phyloP scores from a whole-genome alignment of 371 early-diverging fungal genomes.

The Lichtheimia ramosa region DNA sequence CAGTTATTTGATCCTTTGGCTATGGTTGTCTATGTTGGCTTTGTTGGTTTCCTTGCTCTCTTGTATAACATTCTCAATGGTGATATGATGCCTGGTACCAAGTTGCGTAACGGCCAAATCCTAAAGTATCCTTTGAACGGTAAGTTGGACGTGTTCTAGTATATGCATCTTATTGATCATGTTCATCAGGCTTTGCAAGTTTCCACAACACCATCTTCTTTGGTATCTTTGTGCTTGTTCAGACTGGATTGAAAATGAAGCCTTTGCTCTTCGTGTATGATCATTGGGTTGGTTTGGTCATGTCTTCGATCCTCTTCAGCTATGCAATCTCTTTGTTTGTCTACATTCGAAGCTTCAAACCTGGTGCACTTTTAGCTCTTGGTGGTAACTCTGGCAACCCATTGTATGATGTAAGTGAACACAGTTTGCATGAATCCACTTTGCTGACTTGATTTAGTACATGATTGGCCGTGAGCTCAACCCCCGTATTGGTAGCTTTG shows the following conservation, averaged over 20 bases:
- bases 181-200: conserved; percentile 30
- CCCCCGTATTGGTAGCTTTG: conserved; percentile 83
- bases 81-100: conserved; percentile 62
- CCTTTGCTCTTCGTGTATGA: conserved; percentile 76
- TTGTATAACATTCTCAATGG: conserved; percentile 73
- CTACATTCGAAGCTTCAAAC: conserved; percentile 78
- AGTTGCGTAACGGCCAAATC: conserved; percentile 63
- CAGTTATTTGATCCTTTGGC: conserved; percentile 49
- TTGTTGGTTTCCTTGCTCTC: conserved; percentile 69
- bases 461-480: conserved; percentile 86
- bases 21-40: conserved; percentile 61
- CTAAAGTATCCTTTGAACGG: conserved; percentile 80
- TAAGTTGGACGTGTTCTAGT: conserved; percentile 17
- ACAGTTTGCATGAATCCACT: not conserved
- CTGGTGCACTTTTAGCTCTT: conserved; percentile 65
- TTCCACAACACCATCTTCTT: conserved; percentile 60
- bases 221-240: conserved; percentile 29
- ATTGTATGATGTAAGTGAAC: conserved; percentile 73
- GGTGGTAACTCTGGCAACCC: conserved; percentile 90
- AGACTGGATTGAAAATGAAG: conserved; percentile 22
- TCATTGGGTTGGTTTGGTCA: conserved; percentile 70
- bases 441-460: conserved; percentile 39
- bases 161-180: not conserved
- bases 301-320: conserved; percentile 72
- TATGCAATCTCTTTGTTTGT: conserved; percentile 65